Conservation (phyloP, 2,329 filamentous ascomycete species). For the Colletotrichum sp. region DNA sequence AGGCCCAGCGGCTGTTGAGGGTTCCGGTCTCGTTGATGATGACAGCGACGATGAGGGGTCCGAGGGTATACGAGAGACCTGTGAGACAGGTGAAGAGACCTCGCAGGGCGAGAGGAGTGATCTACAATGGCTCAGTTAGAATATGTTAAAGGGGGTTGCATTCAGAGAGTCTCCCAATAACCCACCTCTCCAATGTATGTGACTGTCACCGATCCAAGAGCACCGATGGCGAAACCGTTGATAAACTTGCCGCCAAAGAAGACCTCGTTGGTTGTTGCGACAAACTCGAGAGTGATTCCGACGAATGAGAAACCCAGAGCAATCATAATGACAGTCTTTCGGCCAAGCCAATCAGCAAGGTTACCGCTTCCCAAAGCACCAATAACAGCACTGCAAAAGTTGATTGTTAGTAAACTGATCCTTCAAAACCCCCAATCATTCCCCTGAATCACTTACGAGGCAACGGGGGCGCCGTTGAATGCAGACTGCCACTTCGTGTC, state of each 20-base stretch:
- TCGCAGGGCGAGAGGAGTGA: constrained; percentile 32
- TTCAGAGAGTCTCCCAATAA: too few species aligned
- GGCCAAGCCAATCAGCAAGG: constrained; percentile 37
- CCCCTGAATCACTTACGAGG: constrained; percentile 28
- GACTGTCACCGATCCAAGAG: constrained; percentile 29
- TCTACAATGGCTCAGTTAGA: constrained; percentile 29
- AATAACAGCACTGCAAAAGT: constrained; percentile 22
- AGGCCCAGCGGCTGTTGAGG: constrained; percentile 34
- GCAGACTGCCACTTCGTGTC: constrained; percentile 48
- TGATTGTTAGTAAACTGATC: neutral
- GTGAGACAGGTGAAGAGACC: constrained; percentile 31
- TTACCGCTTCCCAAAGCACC: constrained; percentile 33
- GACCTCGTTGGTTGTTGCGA: constrained; percentile 41
- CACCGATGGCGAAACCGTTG: constrained; percentile 42
- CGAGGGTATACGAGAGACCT: constrained; percentile 28
- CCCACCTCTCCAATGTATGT: constrained; percentile 38
- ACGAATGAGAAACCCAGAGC: constrained; percentile 39
- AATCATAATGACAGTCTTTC: constrained; percentile 33
- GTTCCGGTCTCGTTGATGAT: constrained; percentile 35
- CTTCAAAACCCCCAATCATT: fast-evolving
- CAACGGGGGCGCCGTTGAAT: constrained; percentile 46
- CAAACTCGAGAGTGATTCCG: constrained; percentile 44
- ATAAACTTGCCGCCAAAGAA: constrained; percentile 49
- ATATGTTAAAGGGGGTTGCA: too few species aligned
- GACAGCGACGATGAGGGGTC: constrained; percentile 33